phyloP scores from a whole-genome alignment of 495 filamentous ascomycete genomes.

The Amorphotheca resinae region DNA sequence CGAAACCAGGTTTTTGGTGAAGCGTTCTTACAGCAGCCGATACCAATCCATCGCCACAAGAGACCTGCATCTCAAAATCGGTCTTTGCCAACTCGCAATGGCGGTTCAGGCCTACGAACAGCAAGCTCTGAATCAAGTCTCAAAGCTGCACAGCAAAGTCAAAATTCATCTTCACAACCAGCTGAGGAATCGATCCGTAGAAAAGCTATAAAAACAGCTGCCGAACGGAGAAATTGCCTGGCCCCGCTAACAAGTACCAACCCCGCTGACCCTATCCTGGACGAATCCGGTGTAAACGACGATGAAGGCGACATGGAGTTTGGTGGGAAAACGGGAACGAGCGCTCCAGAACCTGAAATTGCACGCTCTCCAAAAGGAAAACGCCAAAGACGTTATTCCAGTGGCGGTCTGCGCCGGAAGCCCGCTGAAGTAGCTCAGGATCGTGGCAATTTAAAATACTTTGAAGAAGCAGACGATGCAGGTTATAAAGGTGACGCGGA shows the following conservation, averaged over 20 bases:
- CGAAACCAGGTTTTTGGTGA: slow-evolving; percentile 89
- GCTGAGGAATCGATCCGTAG: slow-evolving; percentile 17
- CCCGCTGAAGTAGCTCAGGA: slow-evolving; percentile 49
- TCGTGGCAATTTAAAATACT: slow-evolving; percentile 64
- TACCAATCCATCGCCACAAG: slow-evolving; percentile 44
- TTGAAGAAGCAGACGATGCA: slow-evolving; percentile 62
- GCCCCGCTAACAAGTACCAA: not conserved
- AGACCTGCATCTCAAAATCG: slow-evolving; percentile 52
- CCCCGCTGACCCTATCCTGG: not conserved
- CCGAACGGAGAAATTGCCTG: slow-evolving; percentile 5
- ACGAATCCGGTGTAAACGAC: not conserved
- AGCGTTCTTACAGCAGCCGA: slow-evolving; percentile 76
- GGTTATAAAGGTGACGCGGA: slow-evolving; percentile 72
- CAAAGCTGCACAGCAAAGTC: slow-evolving; percentile 12
- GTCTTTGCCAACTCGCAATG: slow-evolving; percentile 32
- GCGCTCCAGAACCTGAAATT: slow-evolving; percentile 42
- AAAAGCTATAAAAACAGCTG: slow-evolving; percentile 18
- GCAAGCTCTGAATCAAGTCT: slow-evolving; percentile 20
- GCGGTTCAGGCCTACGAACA: slow-evolving; percentile 7
- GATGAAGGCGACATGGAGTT: slow-evolving; percentile 19
- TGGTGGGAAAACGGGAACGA: slow-evolving; percentile 37
- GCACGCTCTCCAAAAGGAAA: slow-evolving; percentile 27
- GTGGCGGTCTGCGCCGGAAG: slow-evolving; percentile 59
- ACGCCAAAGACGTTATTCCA: slow-evolving; percentile 61
- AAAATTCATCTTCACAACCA: slow-evolving; percentile 1